A percentile compares a stretch with the other conserved stretches of the same genome.
Evolutionary conservation across 2,329 filamentous ascomycete genomes (phyloP).

Genomic region (Curvularia lunata): DNA sequence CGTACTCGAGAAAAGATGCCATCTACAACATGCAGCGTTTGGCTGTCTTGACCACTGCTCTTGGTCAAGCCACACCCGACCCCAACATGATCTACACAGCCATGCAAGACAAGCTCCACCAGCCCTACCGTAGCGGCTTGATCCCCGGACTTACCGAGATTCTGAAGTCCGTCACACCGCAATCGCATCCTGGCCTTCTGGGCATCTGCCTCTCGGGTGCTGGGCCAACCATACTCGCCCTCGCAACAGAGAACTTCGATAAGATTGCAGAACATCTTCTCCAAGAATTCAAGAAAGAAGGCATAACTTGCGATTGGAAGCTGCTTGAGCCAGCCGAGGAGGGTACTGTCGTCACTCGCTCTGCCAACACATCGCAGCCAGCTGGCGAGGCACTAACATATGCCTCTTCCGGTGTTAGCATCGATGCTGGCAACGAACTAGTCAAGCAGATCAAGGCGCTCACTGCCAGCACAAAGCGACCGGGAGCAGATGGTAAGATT

Average conservation of each 20-base stretch:
- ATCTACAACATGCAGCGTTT: slow-evolving; percentile 97
- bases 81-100: slow-evolving; percentile 94
- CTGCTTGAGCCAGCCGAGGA: slow-evolving; percentile 87
- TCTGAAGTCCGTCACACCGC: slow-evolving; percentile 86
- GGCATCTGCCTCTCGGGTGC: slow-evolving; percentile 95
- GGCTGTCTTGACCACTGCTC: slow-evolving; percentile 84
- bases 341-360: slow-evolving; percentile 52
- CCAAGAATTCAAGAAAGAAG: slow-evolving; percentile 70
- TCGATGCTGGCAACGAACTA: slow-evolving; percentile 91
- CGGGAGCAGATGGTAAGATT: slow-evolving; percentile 90
- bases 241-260: slow-evolving; percentile 89
- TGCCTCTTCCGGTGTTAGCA: slow-evolving; percentile 89
- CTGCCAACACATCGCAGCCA: slow-evolving; percentile 24
- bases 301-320: slow-evolving; percentile 84
- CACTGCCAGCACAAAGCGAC: slow-evolving; percentile 81
- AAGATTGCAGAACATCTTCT: slow-evolving; percentile 83
- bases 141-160: slow-evolving; percentile 93
- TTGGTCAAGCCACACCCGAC: slow-evolving; percentile 88
- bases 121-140: slow-evolving; percentile 89
- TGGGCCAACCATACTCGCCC: slow-evolving; percentile 90
- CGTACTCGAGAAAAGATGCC: slow-evolving; percentile 82
- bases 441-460: slow-evolving; percentile 90
- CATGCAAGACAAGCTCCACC: slow-evolving; percentile 99
- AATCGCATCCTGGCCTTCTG: slow-evolving; percentile 83
- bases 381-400: slow-evolving; percentile 71